These are phyloP conservation scores for Huntiella omanensis DNA, from an alignment of 2,329 filamentous ascomycete species.

Conservation along the genomic window DNA sequence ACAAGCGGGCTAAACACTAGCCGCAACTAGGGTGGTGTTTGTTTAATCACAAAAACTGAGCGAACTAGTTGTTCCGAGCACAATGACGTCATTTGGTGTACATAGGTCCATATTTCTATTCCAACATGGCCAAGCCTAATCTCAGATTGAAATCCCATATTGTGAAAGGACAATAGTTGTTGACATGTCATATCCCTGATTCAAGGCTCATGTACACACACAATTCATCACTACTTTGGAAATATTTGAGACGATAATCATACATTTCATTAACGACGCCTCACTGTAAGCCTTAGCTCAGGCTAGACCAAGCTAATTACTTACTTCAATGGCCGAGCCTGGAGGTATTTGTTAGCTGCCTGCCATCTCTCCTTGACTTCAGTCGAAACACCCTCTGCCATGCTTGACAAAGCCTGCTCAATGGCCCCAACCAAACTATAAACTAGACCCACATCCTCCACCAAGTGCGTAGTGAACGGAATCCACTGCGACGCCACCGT, in stretches of 20 bases:
- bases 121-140: too few relatives aligned
- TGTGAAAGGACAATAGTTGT: too few relatives aligned
- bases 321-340: slow-evolving; percentile 10
- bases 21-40: too few relatives aligned
- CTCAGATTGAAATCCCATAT: too few relatives aligned
- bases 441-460: slow-evolving; percentile 39
- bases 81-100: too few relatives aligned
- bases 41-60: too few relatives aligned
- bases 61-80: too few relatives aligned
- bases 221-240: background rate
- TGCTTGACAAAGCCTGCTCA: slow-evolving; percentile 27
- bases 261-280: background rate
- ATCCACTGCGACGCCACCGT: slow-evolving; percentile 34
- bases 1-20: too few relatives aligned
- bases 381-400: slow-evolving; percentile 1
- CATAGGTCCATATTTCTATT: too few relatives aligned
- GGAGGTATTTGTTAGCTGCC: slow-evolving; percentile 6
- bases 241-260: background rate
- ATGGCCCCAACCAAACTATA: slow-evolving; percentile 40
- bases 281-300: background rate
- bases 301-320: background rate
- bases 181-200: too few relatives aligned
- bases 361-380: slow-evolving; percentile 6
- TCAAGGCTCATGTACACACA: background rate
- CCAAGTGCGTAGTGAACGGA: slow-evolving; percentile 38